Base-by-base conservation (phyloP, 768 basidiomycete species). In the Pleurotus pulmonarius region DNA sequence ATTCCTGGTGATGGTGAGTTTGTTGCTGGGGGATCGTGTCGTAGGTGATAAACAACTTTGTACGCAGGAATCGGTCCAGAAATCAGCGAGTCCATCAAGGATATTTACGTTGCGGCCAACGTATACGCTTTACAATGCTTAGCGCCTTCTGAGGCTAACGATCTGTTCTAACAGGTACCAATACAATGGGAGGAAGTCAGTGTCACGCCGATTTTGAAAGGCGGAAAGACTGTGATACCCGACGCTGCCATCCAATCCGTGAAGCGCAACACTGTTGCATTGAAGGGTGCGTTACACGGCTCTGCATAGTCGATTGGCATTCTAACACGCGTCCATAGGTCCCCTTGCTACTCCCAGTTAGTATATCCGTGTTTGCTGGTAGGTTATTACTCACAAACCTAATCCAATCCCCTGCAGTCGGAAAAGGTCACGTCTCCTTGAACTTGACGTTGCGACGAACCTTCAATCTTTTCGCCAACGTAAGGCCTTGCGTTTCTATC, bases 101-200 rank as follows among this genome's bases (percentile, higher is more conserved):
- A 85, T 60, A 98, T 99, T 68, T 98, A 96, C 73, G 75, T 78
- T 38, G 89, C 91, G 61, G 96, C 97, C 61, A 82, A 89, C 54
- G 94, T 93, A 65, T 51, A 73, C 64, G 40, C 24, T 5, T 13
- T 7, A 56, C 18, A 13, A 15, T 13, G 59, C 3, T 49, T 34
- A 24, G 22, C 20, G 60, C 8, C 11, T 8, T 13, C 34, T 54
- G 49, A 18, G 26, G 59, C 46, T 53, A 24, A 18, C 51, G 44
- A 58, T 20, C 61, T 40, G 20, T 46, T 11, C 11, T 29, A 34
- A 34, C 58, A 96, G 94, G 96, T 97, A 22, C 97, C 97, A 45
- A 97, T 99, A 65, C 83, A 93, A 74, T 99, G 97, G 97, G 97
- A 99, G 72, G 97, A 98, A 75, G 96, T 98, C 71, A 91, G 88